phyloP scores from a whole-genome alignment of 305 asterid genomes.

The Fraxinus angustifolia region DNA sequence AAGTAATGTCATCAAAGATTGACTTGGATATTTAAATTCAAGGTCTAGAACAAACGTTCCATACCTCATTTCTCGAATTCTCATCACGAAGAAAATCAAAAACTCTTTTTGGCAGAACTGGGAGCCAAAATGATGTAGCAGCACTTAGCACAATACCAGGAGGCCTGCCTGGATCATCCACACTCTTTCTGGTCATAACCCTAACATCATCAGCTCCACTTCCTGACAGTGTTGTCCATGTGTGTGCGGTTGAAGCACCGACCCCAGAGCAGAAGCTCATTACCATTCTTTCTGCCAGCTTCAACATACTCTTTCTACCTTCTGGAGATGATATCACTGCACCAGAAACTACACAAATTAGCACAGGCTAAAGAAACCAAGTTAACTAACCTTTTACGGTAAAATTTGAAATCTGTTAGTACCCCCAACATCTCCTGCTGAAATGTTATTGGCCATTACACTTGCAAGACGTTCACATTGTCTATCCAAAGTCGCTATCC shows the following conservation, averaged over 20 bases:
- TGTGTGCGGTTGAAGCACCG: conserved; percentile 92
- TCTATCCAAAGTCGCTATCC: conserved; percentile 83
- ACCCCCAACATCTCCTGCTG: conserved; percentile 89
- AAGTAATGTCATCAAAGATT: neutral
- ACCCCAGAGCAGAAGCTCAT: conserved; percentile 93
- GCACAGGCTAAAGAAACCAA: neutral
- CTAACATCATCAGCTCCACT: conserved; percentile 91
- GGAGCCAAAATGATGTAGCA: conserved; percentile 97
- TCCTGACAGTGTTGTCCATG: conserved; percentile 87
- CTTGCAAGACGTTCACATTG: conserved; percentile 95
- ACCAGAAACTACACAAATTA: neutral
- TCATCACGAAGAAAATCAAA: conserved; percentile 81
- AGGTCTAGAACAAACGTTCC: neutral
- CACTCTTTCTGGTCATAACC: conserved; percentile 89
- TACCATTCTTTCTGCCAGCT: conserved; percentile 94
- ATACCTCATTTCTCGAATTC: conserved; percentile 86
- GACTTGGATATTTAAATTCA: neutral
- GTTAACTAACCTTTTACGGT: neutral
- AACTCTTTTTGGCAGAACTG: conserved; percentile 71
- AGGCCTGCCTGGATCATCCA: conserved; percentile 97
- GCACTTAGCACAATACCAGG: conserved; percentile 96
- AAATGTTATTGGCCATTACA: conserved; percentile 69
- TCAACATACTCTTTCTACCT: conserved; percentile 86
- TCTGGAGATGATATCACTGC: conserved; percentile 76
- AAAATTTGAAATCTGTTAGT: neutral